Evolutionary conservation across 75 land plant genomes (phyloP), one percentile per base, ranked within the genome.

Genomic region (Pinus albicaulis): DNA sequence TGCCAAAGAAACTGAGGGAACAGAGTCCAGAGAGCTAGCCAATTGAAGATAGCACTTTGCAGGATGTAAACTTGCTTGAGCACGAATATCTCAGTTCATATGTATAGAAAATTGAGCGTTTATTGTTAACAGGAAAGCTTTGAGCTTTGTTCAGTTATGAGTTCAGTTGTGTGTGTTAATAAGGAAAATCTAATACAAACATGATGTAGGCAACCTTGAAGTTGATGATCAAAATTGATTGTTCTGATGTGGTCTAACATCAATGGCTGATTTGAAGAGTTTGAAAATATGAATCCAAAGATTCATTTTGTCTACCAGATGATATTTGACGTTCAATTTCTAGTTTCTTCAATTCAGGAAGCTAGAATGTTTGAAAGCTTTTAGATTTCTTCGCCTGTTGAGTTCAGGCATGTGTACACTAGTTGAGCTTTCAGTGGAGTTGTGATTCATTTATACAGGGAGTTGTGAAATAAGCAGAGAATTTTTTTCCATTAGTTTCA

Each of bases 191-290:
- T 5, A 6, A 44, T 44, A 36, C 4, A 38, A 23, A 19, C 23
- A 20, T 17, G 38, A 5, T 38, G 31, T 6, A 63, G 5, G 23
- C 15, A 31, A 19, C n/a, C n/a, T n/a, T n/a, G n/a, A n/a, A n/a
- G n/a, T n/a, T n/a, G n/a, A 19, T 31, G 52, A 36, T 31, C 52
- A 66, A 10, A 36, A 36, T 34, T 44, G 38, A 20, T 66, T 66
- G 71, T 66, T 66, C n/a, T 66, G 23, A 66, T 66, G n/a, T 20
- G 48, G 23, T 19, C 71, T 19, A 66, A 66, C 48, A 66, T 41
- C 8, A 38, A 66, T 66, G 52, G 71, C 22, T 66, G 52, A 66
- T 66, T 66, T 66, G 71, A 65, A 65, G 70, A 36, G 44, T 65
- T 44, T 65, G 22, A 65, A 5, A 65, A 65, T 7, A 34, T 65